These are phyloP conservation scores for Schizosaccharomyces versatilis DNA, from an alignment of 1,139 yeast genomes.

Conservation along the genomic window DNA sequence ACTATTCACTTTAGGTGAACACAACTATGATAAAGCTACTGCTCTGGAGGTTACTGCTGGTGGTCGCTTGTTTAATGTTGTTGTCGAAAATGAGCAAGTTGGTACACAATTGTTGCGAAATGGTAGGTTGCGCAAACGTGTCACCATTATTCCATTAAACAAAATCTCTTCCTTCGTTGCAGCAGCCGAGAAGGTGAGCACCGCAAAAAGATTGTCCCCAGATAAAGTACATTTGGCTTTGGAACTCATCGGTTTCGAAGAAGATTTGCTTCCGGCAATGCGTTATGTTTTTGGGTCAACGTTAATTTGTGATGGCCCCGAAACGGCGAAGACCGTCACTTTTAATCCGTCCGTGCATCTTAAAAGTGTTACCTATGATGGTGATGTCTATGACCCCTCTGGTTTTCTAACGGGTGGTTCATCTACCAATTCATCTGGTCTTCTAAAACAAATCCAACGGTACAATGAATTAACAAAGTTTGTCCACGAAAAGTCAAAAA, in stretches of 20 bases:
- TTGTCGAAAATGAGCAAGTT: conserved; percentile 68
- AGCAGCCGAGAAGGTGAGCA: conserved; percentile 18
- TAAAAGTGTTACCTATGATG: conserved; percentile 78
- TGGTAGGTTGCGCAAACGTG: conserved; percentile 61
- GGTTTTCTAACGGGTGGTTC: conserved; percentile 96
- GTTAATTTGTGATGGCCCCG: conserved; percentile 65
- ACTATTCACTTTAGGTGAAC: conserved; percentile 41
- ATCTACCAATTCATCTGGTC: conserved; percentile 29
- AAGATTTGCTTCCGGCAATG: conserved; percentile 60
- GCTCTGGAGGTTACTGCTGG: conserved; percentile 94
- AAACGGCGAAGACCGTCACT: conserved; percentile 69
- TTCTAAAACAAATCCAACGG: conserved; percentile 45
- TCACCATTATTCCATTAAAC: conserved; percentile 79
- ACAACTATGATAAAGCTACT: conserved; percentile 40
- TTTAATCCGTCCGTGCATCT: conserved; percentile 63
- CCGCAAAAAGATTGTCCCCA: conserved; percentile 54
- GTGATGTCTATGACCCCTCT: conserved; percentile 87
- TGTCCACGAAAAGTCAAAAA: conserved; percentile 23
- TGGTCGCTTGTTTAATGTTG: conserved; percentile 67
- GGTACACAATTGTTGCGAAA: conserved; percentile 62
- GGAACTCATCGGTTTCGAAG: conserved; percentile 52
- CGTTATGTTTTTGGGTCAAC: conserved; percentile 78
- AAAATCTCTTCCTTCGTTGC: conserved; percentile 39
- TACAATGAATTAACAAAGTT: conserved; percentile 31
- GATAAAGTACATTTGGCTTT: conserved; percentile 73